These are phyloP conservation scores for Gloeostereum incarnatum DNA, from an alignment of 768 basidiomycete species.

Conservation along the genomic window DNA sequence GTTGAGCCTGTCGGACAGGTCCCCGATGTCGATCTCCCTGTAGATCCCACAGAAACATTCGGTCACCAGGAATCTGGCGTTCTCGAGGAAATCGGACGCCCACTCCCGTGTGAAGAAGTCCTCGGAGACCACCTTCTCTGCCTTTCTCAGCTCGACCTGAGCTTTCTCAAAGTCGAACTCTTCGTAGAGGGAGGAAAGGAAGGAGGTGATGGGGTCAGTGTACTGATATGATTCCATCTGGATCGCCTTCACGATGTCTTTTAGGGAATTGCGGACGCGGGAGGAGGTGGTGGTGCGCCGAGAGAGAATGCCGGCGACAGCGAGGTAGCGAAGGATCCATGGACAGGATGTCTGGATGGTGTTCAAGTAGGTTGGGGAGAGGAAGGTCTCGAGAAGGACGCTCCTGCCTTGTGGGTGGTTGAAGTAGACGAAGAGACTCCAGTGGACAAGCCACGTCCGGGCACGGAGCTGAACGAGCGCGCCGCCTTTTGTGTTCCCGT, in stretches of 20 bases:
- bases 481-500: constrained; percentile 65
- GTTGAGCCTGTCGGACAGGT: constrained; percentile 89
- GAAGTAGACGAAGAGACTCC: constrained; percentile 98
- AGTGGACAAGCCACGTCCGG: constrained; percentile 93
- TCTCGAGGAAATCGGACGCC: constrained; percentile 92
- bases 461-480: constrained; percentile 85
- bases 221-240: constrained; percentile 97
- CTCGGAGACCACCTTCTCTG: constrained; percentile 75
- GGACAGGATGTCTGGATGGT: constrained; percentile 95
- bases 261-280: constrained; percentile 80
- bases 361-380: constrained; percentile 93
- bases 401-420: constrained; percentile 90
- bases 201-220: constrained; percentile 85
- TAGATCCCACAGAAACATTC: constrained; percentile 99
- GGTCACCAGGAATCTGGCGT: constrained; percentile 90
- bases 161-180: constrained; percentile 97
- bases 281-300: constrained; percentile 67
- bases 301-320: constrained; percentile 87
- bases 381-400: constrained; percentile 92
- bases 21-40: constrained; percentile 82
- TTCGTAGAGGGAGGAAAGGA: constrained; percentile 88
- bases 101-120: constrained; percentile 94
- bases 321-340: constrained; percentile 92
- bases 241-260: constrained; percentile 88
- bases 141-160: constrained; percentile 68